Base-by-base conservation (phyloP, 805 yeast species). In the Tetrapisispora arboricola region DNA sequence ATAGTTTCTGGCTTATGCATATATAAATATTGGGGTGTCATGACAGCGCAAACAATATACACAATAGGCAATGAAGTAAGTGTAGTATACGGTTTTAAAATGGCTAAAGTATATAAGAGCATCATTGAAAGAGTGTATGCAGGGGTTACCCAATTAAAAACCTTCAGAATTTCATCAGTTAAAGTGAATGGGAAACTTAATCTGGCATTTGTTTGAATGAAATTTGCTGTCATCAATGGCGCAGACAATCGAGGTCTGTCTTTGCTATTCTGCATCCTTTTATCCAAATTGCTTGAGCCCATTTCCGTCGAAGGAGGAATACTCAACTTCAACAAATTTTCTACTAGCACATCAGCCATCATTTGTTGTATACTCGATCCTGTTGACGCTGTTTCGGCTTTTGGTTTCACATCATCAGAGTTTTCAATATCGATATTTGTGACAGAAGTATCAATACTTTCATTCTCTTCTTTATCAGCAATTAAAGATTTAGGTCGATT, bases 301-400 rank as follows among this genome's bases (percentile, higher is more conserved):
- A 68, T 60, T 16, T 72, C 71, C 3, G 75, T 67, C 0, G 75
- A 64, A 0, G 83, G 70, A 0, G 94, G 92, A 20, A 84, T 65
- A 1, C 87, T 81, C 78, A 84, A 75, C 18, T 77, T 66, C 7
- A 85, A 62, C 38, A 84, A 64, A 52, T 78, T 73, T 51, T 86
- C 95, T 48, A 85, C 72, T 41, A 85, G 60, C 41, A 78, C 79
- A 49, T 85, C 94, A 0, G 84, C 70, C 54, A 82, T 53, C 44
- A 56, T 49, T 53, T 58, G 66, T 42, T 53, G 66, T 34, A 54
- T 39, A 16, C 53, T 48, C 15, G 54, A 54, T 32, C 34, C 38
- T 38, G 30, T 12, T 7, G 37, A 34, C 6, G 21, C 4, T 13
- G 26, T 7, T 4, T 13, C 10, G 3, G 17, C 29, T 21, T 29